Conservation (phyloP, 768 basidiomycete species). For the Rhodotorula kratochvilovae region DNA sequence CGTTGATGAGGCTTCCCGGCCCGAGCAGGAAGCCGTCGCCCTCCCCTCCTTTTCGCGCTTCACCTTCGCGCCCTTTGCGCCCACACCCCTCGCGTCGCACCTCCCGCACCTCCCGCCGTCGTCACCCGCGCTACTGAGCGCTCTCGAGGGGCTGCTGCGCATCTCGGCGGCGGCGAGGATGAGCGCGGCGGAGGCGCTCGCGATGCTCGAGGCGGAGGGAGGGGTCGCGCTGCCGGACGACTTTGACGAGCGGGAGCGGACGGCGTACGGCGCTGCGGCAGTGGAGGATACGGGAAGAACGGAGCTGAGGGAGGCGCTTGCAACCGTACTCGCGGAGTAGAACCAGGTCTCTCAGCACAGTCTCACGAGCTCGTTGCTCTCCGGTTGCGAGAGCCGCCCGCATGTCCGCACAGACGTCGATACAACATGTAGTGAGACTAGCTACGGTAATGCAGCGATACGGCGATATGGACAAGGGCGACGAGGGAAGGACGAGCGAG, state of each 20-base stretch:
- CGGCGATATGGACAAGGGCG: neutral
- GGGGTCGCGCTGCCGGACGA: neutral
- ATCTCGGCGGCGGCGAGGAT: slow-evolving; percentile 14
- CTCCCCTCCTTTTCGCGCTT: slow-evolving; percentile 65
- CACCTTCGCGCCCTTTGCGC: slow-evolving; percentile 57
- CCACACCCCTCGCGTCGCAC: slow-evolving; percentile 24
- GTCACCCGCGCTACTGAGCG: neutral
- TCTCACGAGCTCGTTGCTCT: too few relatives aligned
- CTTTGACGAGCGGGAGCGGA: neutral
- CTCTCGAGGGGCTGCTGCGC: slow-evolving; percentile 8
- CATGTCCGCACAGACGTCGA: too few relatives aligned
- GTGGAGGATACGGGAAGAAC: too few relatives aligned
- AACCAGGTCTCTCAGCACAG: too few relatives aligned
- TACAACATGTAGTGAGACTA: neutral
- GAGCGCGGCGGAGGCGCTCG: neutral
- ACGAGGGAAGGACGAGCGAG: too few relatives aligned
- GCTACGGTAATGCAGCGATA: neutral
- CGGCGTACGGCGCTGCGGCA: neutral
- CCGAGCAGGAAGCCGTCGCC: slow-evolving; percentile 31
- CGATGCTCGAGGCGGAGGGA: neutral
- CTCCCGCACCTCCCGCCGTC: slow-evolving; percentile 6
- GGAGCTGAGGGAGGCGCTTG: too few relatives aligned
- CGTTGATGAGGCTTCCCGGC: too few relatives aligned
- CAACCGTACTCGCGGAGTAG: too few relatives aligned
- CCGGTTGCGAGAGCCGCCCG: neutral